These are phyloP conservation scores for Apiotrichum sp. DNA, from an alignment of 1,284 basidiomycete species.

Conservation along the genomic window DNA sequence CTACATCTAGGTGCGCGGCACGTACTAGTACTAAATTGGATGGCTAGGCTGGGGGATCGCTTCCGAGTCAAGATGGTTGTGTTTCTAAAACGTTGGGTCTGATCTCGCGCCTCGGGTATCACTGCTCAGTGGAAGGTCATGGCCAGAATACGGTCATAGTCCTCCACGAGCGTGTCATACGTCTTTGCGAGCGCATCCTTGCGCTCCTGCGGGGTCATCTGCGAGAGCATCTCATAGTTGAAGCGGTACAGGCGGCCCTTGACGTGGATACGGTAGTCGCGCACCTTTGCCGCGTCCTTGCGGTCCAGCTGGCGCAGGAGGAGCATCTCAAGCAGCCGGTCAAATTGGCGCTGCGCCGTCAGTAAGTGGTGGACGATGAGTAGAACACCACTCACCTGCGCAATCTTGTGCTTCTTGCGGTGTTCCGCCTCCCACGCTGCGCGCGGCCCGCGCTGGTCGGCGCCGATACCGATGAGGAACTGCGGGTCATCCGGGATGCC, in stretches of 20 bases:
- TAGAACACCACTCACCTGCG: conserved; percentile 57
- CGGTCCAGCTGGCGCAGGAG: conserved; percentile 67
- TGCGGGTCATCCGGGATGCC: conserved; percentile 31
- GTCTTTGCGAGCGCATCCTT: conserved; percentile 88
- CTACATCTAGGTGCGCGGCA: background rate
- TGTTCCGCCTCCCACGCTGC: conserved; percentile 68
- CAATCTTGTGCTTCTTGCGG: conserved; percentile 80
- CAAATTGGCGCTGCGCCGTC: conserved; percentile 74
- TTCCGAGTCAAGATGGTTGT: too few species aligned
- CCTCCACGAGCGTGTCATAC: conserved; percentile 77
- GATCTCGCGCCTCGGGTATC: background rate
- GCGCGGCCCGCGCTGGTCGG: conserved; percentile 23
- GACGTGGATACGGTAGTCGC: conserved; percentile 70
- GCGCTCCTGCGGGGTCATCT: conserved; percentile 77
- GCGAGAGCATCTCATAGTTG: conserved; percentile 84
- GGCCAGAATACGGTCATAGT: conserved; percentile 74
- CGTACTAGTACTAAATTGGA: background rate
- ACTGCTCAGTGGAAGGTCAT: conserved; percentile 40
- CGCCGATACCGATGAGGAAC: conserved; percentile 33
- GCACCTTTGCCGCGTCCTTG: conserved; percentile 54
- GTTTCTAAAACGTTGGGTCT: background rate
- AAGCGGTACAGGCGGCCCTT: conserved; percentile 91
- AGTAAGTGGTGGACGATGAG: background rate
- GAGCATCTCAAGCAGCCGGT: conserved; percentile 86
- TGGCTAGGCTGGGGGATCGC: too few species aligned